Evolutionary conservation across 108 stramenopile genomes (phyloP).

Genomic region (Conticribra guillardii): DNA sequence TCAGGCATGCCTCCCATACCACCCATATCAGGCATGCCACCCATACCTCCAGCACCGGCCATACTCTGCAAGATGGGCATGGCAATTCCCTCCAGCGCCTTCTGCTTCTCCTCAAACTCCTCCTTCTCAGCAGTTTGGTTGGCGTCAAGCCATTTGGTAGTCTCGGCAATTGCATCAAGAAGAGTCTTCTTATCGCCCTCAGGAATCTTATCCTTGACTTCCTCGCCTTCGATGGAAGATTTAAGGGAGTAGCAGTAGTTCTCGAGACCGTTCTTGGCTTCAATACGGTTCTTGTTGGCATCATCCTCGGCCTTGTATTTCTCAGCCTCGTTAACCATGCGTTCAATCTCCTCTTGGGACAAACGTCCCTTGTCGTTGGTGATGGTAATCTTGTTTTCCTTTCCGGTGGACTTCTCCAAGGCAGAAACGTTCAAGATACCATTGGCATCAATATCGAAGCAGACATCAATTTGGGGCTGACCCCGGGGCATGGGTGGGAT

Average conservation of each 20-base stretch:
- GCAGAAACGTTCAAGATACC: slow-evolving; percentile 89
- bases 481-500: slow-evolving; percentile 99
- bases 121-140: slow-evolving; percentile 97
- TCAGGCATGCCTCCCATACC: slow-evolving; percentile 83
- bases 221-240: slow-evolving; percentile 87
- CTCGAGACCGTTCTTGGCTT: slow-evolving; percentile 97
- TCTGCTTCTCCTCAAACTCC: slow-evolving; percentile 98
- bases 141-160: slow-evolving; percentile 92
- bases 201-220: slow-evolving; percentile 86
- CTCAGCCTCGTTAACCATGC: slow-evolving; percentile 99
- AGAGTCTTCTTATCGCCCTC: slow-evolving; percentile 82
- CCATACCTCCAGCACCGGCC: slow-evolving; percentile 48
- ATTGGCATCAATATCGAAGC: slow-evolving; percentile 98
- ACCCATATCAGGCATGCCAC: slow-evolving; percentile 69
- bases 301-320: slow-evolving; percentile 98
- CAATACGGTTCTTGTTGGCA: slow-evolving; percentile 93
- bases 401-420: slow-evolving; percentile 98
- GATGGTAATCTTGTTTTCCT: slow-evolving; percentile 99
- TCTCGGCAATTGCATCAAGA: slow-evolving; percentile 86
- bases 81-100: slow-evolving; percentile 91
- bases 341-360: slow-evolving; percentile 98
- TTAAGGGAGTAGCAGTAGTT: slow-evolving; percentile 97
- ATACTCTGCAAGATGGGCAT: slow-evolving; percentile 93
- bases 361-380: slow-evolving; percentile 99
- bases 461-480: slow-evolving; percentile 98